phyloP scores from a whole-genome alignment of 345 rosid genomes.

The Sisymbrium altissimum region DNA sequence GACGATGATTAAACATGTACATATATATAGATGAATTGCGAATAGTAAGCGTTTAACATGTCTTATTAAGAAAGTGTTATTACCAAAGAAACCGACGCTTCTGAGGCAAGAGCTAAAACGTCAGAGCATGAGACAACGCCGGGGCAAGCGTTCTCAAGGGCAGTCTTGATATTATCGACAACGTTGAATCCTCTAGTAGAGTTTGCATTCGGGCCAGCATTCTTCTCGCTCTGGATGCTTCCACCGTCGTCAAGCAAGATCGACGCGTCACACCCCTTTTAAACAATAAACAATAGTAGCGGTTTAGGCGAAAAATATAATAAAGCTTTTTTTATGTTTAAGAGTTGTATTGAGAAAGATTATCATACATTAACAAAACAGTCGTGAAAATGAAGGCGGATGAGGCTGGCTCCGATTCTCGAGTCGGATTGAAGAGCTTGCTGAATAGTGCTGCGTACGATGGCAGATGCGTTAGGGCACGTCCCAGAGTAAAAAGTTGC shows the following conservation, averaged over 20 bases:
- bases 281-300: not conserved
- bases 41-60: not conserved
- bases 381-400: conserved; percentile 84
- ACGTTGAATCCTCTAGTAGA: conserved; percentile 62
- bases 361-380: conserved; percentile 63
- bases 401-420: conserved; percentile 71
- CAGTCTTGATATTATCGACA: conserved; percentile 64
- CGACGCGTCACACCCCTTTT: conserved; percentile 73
- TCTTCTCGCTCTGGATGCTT: conserved; percentile 60
- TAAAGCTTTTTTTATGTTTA: not conserved
- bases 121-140: conserved; percentile 79
- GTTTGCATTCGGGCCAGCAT: conserved; percentile 46
- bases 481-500: conserved; percentile 50
- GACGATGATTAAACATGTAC: conserved; percentile 3
- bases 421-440: conserved; percentile 58
- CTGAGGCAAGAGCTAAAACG: conserved; percentile 62
- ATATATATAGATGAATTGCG: not conserved
- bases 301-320: not conserved
- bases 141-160: conserved; percentile 62
- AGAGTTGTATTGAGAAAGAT: not conserved
- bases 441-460: conserved; percentile 48
- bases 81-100: conserved; percentile 65
- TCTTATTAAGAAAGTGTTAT: not conserved
- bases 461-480: conserved; percentile 60
- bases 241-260: conserved; percentile 49